Evolutionary conservation across 345 rosid genomes (phyloP), one percentile per base, ranked within the genome.

Genomic region (Punica granatum): DNA sequence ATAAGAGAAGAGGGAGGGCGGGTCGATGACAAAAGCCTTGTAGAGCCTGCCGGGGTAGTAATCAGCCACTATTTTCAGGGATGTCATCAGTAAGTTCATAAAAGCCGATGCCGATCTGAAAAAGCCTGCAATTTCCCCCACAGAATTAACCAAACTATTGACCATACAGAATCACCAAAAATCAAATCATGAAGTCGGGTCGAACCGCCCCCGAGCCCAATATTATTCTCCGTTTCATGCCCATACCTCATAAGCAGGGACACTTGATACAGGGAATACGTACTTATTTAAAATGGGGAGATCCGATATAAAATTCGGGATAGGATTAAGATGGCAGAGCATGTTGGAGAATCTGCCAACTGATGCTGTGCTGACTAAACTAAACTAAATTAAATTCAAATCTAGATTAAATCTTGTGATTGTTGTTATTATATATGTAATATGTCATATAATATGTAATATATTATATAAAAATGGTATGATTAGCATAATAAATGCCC

Each of bases 101-200:
- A 91, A 91, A 77, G 97, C 84, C 51, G 99, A 85, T 28, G 93
- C 97, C 41, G 98, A 94, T 80, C 98, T 88, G 96, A 84, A 88
- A 84, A 86, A 82, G 83, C 96, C 99, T 94, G 96, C 72, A 70
- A 23, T 64, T 44, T 43, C 10, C 41, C 9, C 25, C 2, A n/a
- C n/a, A 3, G 13, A 0, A 19, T 7, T 33, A 2, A 61, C 33
- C 23, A 19, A 16, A 36, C 33, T 60, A 18, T 60, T 32, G 59
- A 13, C 14, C 2, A 6, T 3, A 13, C 4, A 14, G 13, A 56
- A 56, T 28, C 37, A 60, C 36, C 36, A 28, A 13, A 18, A 1
- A 60, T 30, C 63, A 8, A 12, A 53, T 7, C 60, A 21, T 7
- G 6, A 53, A 53, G 54, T 21, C n/a, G 25, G 54, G 48, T 43